Evolutionary conservation across 768 basidiomycete species (phyloP), one percentile per base, ranked within the genome.

Genomic region (Dioszegia hungarica): DNA sequence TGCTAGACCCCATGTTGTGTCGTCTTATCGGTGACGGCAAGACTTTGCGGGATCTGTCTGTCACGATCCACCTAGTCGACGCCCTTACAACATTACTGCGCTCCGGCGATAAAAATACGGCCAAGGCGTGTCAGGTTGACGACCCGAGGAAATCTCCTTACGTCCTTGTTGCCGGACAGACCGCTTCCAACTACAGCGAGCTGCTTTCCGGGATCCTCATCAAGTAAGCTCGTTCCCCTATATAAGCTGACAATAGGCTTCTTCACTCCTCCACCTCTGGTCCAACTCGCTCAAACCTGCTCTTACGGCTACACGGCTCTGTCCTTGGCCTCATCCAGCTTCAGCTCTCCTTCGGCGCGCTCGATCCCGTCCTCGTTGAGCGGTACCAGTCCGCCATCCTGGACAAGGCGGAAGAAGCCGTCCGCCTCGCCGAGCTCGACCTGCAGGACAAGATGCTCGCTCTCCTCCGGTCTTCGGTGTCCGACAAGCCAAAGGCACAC

Each of bases 391-490:
- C 83, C 5, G 80, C 81, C 6, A 80, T 94, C 41, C 79, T 91
- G 25, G 81, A 82, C 17, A 51, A 51, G 27, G 49, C 49, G 27
- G 49, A 51, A 20, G 43, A 90, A 89, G 73, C 81, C 94, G 1
- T 91, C 84, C 73, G 79, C 82, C 45, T 85, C 81, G 43, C 79
- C 36, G 81, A 85, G 33, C 82, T 91, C 37, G 88, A 94, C 66
- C 79, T 92, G 14, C 95, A 98, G 78, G 92, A 89, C 80, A 94
- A 92, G 72, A 82, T 94, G 46, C 82, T 98, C 3, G 90, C 92
- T 70, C 83, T 94, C 12, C 82, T 98, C 0, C 93, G 97, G 70
- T 86, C 89, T 0, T 78, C 91, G 29, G 84, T 92, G 38, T 37
- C 64, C 1, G 34, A 52, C 9, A 24, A 25, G 15, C 27, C 55